These are phyloP conservation scores for Phytophthora pluvialis DNA, from an alignment of 352 stramenopile species.

Conservation along the genomic window DNA sequence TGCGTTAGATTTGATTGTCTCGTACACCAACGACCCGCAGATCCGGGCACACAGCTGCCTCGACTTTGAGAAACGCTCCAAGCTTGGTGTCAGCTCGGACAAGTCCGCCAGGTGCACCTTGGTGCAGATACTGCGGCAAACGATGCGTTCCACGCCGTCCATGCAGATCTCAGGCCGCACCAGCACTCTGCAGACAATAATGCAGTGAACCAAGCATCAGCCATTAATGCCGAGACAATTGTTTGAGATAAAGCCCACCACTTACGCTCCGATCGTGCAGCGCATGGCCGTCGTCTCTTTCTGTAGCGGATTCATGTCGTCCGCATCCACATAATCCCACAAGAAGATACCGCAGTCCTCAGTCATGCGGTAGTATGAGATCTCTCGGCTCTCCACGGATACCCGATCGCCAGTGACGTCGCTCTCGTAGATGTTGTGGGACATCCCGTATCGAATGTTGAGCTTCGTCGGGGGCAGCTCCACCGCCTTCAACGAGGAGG, in stretches of 20 bases:
- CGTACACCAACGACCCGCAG: conserved; percentile 60
- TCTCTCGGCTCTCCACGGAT: conserved; percentile 29
- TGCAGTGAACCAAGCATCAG: neutral
- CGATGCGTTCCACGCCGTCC: conserved; percentile 58
- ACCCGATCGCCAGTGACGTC: conserved; percentile 31
- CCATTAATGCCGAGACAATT: too few species aligned
- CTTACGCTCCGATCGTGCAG: conserved; percentile 39
- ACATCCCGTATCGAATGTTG: conserved; percentile 39
- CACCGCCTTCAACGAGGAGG: conserved; percentile 20
- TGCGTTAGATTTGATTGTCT: conserved; percentile 46
- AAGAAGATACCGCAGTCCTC: conserved; percentile 35
- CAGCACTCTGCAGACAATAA: conserved; percentile 28
- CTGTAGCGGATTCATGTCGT: conserved; percentile 34
- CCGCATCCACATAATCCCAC: conserved; percentile 45
- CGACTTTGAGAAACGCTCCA: conserved; percentile 46
- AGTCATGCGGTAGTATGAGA: conserved; percentile 37
- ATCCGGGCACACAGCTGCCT: conserved; percentile 34
- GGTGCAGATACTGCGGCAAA: conserved; percentile 63
- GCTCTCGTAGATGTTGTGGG: conserved; percentile 31
- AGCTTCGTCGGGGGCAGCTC: conserved; percentile 29
- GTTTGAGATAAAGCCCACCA: conserved; percentile 35
- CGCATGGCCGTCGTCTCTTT: conserved; percentile 24
- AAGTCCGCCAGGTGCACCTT: conserved; percentile 47
- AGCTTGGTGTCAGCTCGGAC: conserved; percentile 22
- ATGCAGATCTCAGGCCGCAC: conserved; percentile 49